Evolutionary conservation across 2,329 filamentous ascomycete species (phyloP).

Genomic region (Penicillium sp.): DNA sequence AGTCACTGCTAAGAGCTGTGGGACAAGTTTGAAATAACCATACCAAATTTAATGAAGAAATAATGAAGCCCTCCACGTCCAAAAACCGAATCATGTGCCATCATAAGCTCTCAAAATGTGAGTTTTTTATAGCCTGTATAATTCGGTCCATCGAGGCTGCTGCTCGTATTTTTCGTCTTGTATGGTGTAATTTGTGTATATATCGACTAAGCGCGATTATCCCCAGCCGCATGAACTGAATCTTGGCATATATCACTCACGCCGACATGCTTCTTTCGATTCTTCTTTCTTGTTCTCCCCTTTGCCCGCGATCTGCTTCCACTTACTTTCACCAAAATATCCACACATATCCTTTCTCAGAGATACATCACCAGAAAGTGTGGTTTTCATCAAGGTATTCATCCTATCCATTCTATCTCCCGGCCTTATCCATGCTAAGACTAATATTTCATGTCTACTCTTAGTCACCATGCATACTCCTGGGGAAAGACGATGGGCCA

Average conservation of each 20-base stretch:
- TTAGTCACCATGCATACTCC: neutral
- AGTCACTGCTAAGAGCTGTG: constrained; percentile 54
- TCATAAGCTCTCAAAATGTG: neutral
- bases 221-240: neutral
- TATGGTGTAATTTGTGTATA: neutral
- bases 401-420: neutral
- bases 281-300: neutral
- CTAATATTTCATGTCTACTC: neutral
- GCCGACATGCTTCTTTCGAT: neutral
- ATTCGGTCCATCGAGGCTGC: neutral
- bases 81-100: neutral
- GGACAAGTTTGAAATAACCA: constrained; percentile 24
- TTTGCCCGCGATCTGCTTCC: neutral
- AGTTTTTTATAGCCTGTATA: neutral
- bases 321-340: neutral
- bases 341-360: neutral
- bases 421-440: neutral
- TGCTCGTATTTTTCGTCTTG: neutral
- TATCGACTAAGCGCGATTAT: neutral
- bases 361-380: neutral
- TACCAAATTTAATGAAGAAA: constrained; percentile 27
- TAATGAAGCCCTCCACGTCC: constrained; percentile 17
- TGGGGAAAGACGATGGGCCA: neutral
- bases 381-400: neutral
- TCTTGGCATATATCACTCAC: neutral